phyloP scores from a whole-genome alignment of 2,329 filamentous ascomycete species.

The Phyllosticta citriasiana region DNA sequence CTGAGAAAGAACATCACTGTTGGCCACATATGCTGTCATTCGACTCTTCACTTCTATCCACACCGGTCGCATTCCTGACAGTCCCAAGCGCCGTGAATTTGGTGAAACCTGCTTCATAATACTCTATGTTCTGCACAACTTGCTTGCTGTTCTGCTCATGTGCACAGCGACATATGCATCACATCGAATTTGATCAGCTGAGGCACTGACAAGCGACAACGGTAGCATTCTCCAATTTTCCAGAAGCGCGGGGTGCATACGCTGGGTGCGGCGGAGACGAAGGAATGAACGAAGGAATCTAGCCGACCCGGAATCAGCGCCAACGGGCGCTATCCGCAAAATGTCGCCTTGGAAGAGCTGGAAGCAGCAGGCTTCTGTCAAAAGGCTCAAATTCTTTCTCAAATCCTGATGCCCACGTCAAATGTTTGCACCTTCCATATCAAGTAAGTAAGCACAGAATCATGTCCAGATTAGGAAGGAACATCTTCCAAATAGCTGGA shows the following conservation, averaged over 20 bases:
- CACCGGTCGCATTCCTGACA: too few relatives aligned
- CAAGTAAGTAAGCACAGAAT: neutral
- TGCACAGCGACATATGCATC: too few relatives aligned
- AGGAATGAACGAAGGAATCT: neutral
- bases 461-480: neutral
- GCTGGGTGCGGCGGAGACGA: neutral
- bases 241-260: neutral
- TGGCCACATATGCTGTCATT: too few relatives aligned
- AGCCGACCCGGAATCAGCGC: neutral
- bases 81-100: too few relatives aligned
- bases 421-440: neutral
- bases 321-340: neutral
- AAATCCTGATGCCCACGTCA: neutral
- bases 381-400: neutral
- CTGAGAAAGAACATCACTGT: too few relatives aligned
- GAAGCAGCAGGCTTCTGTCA: neutral
- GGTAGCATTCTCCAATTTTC: neutral
- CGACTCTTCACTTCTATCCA: too few relatives aligned
- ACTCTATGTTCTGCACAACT: too few relatives aligned
- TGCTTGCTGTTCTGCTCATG: too few relatives aligned
- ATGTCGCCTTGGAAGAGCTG: neutral
- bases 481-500: neutral
- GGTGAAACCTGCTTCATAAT: too few relatives aligned
- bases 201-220: neutral
- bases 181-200: too few relatives aligned